Evolutionary conservation across 345 rosid genomes (phyloP).

Genomic region (Clarkia xantiana): DNA sequence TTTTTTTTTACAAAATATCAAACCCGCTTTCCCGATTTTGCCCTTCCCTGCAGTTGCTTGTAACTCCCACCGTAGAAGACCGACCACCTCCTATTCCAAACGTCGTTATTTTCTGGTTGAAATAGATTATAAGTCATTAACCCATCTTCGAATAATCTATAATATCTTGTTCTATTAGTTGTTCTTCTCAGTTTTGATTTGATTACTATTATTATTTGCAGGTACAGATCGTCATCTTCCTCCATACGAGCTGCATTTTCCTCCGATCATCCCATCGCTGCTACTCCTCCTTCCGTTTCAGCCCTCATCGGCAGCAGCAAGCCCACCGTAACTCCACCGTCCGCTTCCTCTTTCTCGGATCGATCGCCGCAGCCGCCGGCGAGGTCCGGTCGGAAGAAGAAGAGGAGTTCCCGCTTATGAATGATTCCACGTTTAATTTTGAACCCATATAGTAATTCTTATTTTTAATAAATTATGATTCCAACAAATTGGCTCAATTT

Average conservation of each 20-base stretch:
- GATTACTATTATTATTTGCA: slow-evolving; percentile 6
- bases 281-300: slow-evolving; percentile 29
- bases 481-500: slow-evolving; percentile 47
- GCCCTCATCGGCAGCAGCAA: too few species aligned
- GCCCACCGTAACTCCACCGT: too few species aligned
- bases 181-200: too few species aligned
- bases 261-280: slow-evolving; percentile 15
- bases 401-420: slow-evolving; percentile 4
- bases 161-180: too few species aligned
- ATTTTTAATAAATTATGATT: not conserved
- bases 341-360: slow-evolving; percentile 19
- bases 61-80: not conserved
- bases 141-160: not conserved
- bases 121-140: slow-evolving; percentile 8
- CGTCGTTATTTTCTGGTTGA: slow-evolving; percentile 16
- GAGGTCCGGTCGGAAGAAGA: slow-evolving; percentile 5
- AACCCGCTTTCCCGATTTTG: too few species aligned
- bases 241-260: too few species aligned
- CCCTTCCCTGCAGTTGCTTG: too few species aligned
- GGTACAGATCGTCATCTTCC: not conserved
- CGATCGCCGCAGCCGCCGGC: slow-evolving; percentile 1
- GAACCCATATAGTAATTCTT: not conserved
- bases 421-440: slow-evolving; percentile 4
- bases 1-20: too few species aligned
- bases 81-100: slow-evolving; percentile 8